Evolutionary conservation across 2,329 filamentous ascomycete genomes (phyloP).

Genomic region (Fusarium sp.): DNA sequence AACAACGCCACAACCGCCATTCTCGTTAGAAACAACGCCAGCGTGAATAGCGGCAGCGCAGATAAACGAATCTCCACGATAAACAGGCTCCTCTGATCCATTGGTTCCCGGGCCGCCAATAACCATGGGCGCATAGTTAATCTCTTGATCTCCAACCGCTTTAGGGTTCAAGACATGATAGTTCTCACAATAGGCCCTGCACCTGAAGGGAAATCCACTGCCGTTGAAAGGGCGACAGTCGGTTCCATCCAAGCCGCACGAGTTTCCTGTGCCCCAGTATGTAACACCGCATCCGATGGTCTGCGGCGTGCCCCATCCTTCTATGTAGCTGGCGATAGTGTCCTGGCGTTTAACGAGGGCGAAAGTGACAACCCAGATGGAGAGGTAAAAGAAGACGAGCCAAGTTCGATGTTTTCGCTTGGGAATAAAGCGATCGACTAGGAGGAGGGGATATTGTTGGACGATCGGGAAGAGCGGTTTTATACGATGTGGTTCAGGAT

Average conservation of each 20-base stretch:
- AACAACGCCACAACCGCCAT: conserved; percentile 86
- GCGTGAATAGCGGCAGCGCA: conserved; percentile 88
- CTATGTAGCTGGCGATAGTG: conserved; percentile 68
- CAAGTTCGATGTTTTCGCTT: conserved; percentile 67
- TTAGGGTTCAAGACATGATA: conserved; percentile 76
- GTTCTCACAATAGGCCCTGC: conserved; percentile 76
- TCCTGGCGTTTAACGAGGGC: conserved; percentile 74
- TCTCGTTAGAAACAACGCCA: conserved; percentile 76
- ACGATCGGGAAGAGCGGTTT: conserved; percentile 71
- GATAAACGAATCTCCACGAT: conserved; percentile 90
- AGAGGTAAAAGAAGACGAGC: conserved; percentile 69
- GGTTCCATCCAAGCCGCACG: conserved; percentile 79
- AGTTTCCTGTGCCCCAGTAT: conserved; percentile 78
- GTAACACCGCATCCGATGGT: conserved; percentile 74
- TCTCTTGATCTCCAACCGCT: conserved; percentile 76
- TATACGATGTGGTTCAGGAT: conserved; percentile 61
- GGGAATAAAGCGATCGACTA: conserved; percentile 72
- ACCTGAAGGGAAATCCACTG: conserved; percentile 77
- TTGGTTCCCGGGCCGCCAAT: conserved; percentile 71
- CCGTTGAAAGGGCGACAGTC: conserved; percentile 80
- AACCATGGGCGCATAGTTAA: conserved; percentile 73
- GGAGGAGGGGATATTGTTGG: conserved; percentile 73
- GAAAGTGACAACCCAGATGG: conserved; percentile 77
- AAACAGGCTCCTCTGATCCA: conserved; percentile 64
- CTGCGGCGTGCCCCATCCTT: conserved; percentile 73